Evolutionary conservation across 345 rosid species (phyloP), one percentile per base, ranked within the genome.

Genomic region (Linum lewisii): DNA sequence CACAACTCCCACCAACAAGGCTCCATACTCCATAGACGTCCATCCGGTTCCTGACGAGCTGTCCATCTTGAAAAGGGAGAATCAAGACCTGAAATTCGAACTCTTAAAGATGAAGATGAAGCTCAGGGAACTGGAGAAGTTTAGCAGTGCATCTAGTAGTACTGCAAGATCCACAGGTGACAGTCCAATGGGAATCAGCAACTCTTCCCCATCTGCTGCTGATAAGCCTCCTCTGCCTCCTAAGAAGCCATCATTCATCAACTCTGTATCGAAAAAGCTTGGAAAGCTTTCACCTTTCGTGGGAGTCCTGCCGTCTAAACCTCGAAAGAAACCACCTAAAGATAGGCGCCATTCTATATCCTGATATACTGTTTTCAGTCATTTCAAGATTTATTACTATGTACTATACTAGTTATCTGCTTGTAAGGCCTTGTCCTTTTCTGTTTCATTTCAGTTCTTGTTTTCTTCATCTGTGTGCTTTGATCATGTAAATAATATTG

Each of bases 341-440:
- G 77, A 86, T 73, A 68, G 95, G 34, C 69, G 98, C 71, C 98
- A 92, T 75, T 88, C 98, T 24, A 79, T 88, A 69, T 86, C 98
- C 59, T 88, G 79, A 92, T 63, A 58, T 66, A 29, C 34, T 8
- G 5, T 29, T 29, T 29, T 8, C 5, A 29, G 2, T 29, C 34
- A 1, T 3, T 29, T 8, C 34, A 29, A 29, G 34, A 8, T 29
- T 5, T 29, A 29, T 29, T 29, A 29, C 34, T 29, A 29, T 29
- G 7, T 29, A 29, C 7, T 29, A 29, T 1, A n/a, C n/a, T n/a
- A 29, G 34, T 29, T 29, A 29, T 29, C 34, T 29, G 34, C 34
- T 29, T 29, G 34, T 26, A 26, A n/a, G n/a, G n/a, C n/a, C n/a
- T n/a, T n/a, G n/a, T n/a, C n/a, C 45, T 9, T 38, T 10, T 38